Evolutionary conservation across 2,329 filamentous ascomycete genomes (phyloP).

Genomic region (Botrytis byssoidea): DNA sequence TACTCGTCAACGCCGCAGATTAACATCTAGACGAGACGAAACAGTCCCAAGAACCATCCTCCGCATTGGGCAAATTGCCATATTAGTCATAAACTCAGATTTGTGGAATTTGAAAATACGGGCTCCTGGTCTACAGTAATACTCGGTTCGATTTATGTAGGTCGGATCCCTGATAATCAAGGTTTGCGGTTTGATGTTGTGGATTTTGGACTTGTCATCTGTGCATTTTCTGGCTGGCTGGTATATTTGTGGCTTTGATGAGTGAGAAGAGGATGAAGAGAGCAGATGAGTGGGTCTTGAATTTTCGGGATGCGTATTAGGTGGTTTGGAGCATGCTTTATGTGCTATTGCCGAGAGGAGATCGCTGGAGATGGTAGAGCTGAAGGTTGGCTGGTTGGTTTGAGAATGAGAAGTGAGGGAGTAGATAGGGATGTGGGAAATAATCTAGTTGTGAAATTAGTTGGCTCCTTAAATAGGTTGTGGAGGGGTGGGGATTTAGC

Average conservation of each 20-base stretch:
- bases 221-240: no score
- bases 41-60: constrained; percentile 33
- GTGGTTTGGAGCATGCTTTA: not conserved
- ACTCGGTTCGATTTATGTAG: no score
- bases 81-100: constrained; percentile 42
- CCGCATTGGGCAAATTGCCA: constrained; percentile 51
- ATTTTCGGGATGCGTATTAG: not conserved
- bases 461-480: not conserved
- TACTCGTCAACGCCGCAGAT: constrained; percentile 42
- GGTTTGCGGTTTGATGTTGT: no score
- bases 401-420: not conserved
- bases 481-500: not conserved
- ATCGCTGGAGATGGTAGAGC: not conserved
- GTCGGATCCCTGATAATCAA: no score
- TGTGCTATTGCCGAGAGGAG: no score
- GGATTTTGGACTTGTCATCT: no score
- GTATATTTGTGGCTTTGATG: no score
- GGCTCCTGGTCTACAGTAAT: no score
- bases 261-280: not conserved
- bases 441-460: not conserved
- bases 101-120: constrained; percentile 47
- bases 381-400: not conserved
- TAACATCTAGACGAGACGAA: not conserved
- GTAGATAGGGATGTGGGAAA: not conserved
- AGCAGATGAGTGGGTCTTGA: not conserved